Percentiles rank a stretch among this genome's conserved stretches.
Evolutionary conservation across 2,329 filamentous ascomycete species (phyloP).

Genomic region (Raffaelea albimanens): DNA sequence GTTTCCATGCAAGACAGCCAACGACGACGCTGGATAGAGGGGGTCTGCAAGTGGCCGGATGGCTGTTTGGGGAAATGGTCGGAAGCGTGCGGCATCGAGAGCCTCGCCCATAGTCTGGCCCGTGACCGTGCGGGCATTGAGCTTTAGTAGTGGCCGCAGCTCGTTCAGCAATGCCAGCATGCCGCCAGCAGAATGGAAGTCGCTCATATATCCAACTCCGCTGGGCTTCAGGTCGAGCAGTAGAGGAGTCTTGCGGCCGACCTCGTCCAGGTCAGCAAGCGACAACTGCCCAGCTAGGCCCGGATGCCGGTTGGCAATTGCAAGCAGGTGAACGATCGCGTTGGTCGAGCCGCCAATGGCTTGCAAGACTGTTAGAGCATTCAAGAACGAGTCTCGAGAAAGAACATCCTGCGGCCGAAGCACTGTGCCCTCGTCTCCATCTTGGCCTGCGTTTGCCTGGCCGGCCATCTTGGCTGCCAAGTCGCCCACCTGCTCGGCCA

Average conservation of each 20-base stretch:
- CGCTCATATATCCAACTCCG: slow-evolving; percentile 80
- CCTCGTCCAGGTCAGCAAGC: slow-evolving; percentile 68
- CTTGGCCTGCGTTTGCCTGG: slow-evolving; percentile 53
- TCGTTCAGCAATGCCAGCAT: slow-evolving; percentile 74
- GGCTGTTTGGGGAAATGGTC: slow-evolving; percentile 30
- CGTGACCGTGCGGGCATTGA: slow-evolving; percentile 71
- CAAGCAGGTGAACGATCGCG: slow-evolving; percentile 75
- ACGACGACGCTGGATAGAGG: slow-evolving; percentile 67
- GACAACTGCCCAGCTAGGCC: slow-evolving; percentile 39
- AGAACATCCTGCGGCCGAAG: slow-evolving; percentile 64
- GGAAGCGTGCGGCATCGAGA: slow-evolving; percentile 57
- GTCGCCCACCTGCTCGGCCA: slow-evolving; percentile 64
- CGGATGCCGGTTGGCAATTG: slow-evolving; percentile 68
- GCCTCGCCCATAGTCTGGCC: slow-evolving; percentile 77
- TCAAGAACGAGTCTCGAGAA: slow-evolving; percentile 68
- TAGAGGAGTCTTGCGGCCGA: slow-evolving; percentile 68
- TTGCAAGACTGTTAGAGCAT: slow-evolving; percentile 80
- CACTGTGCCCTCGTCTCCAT: slow-evolving; percentile 61
- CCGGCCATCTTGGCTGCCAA: slow-evolving; percentile 60
- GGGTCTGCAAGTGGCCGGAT: slow-evolving; percentile 58
- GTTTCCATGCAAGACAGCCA: slow-evolving; percentile 77
- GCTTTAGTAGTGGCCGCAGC: slow-evolving; percentile 66
- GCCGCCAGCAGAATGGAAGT: slow-evolving; percentile 82
- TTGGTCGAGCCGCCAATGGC: slow-evolving; percentile 76
- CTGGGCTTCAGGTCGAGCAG: slow-evolving; percentile 80